Evolutionary conservation across 257 asterid species (phyloP).

Genomic region (Fraxinus excelsior): DNA sequence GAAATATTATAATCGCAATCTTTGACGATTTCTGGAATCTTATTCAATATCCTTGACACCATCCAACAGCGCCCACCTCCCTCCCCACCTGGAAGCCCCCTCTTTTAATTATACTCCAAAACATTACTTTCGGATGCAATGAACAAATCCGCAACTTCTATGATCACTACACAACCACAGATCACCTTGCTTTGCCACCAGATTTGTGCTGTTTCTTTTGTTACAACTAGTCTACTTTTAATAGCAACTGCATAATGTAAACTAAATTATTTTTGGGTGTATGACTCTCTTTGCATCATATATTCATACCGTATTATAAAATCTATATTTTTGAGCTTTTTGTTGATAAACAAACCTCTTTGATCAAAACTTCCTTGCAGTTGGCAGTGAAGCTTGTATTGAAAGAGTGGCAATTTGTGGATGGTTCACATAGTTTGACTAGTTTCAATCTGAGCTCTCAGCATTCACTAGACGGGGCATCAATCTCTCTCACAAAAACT

Average conservation of each 20-base stretch:
- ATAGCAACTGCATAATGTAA: background rate
- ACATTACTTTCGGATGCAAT: too few relatives aligned
- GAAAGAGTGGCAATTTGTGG: constrained; percentile 96
- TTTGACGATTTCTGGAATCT: too few relatives aligned
- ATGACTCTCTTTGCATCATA: background rate
- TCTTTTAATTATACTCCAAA: too few relatives aligned
- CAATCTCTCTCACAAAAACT: constrained; percentile 54
- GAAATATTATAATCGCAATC: too few relatives aligned
- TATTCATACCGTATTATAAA: background rate
- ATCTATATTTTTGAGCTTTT: background rate
- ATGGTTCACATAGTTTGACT: constrained; percentile 67
- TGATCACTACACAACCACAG: background rate
- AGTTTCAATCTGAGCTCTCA: constrained; percentile 43
- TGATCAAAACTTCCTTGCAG: constrained; percentile 50
- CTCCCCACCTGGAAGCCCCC: too few relatives aligned
- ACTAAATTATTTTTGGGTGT: background rate
- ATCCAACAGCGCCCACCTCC: too few relatives aligned
- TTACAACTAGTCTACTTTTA: background rate
- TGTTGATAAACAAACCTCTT: constrained; percentile 12
- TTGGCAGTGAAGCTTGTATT: constrained; percentile 73
- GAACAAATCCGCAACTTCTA: too few relatives aligned
- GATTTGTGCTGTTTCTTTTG: background rate
- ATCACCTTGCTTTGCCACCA: background rate
- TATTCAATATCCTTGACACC: too few relatives aligned
- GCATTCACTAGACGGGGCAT: constrained; percentile 48